These are phyloP conservation scores for Erodium texanum DNA, from an alignment of 441 rosid genomes.

Conservation along the genomic window DNA sequence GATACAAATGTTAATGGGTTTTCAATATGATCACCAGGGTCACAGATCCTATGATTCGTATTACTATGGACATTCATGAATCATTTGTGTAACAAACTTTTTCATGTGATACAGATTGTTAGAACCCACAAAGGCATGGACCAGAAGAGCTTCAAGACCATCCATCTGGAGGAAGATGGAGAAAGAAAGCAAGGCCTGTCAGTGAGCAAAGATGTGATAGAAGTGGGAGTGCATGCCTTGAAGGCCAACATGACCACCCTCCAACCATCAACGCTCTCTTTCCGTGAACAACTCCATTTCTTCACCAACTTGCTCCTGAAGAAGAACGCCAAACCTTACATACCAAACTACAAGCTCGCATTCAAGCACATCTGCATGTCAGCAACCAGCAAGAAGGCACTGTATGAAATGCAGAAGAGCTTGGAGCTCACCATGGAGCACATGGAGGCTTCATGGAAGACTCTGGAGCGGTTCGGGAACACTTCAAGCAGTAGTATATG, in stretches of 20 bases:
- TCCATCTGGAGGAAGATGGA: slow-evolving; percentile 41
- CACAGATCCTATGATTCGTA: too few relatives aligned
- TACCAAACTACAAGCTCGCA: slow-evolving; percentile 38
- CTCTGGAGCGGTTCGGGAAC: slow-evolving; percentile 54
- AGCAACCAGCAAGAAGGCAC: slow-evolving; percentile 38
- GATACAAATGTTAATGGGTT: too few relatives aligned
- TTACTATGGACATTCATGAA: background rate
- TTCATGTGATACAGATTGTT: slow-evolving; percentile 36
- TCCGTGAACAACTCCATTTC: slow-evolving; percentile 38
- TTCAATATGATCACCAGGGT: too few relatives aligned
- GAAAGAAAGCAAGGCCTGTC: slow-evolving; percentile 40
- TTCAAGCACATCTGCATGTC: slow-evolving; percentile 44
- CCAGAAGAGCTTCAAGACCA: slow-evolving; percentile 41
- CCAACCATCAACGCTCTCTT: slow-evolving; percentile 41
- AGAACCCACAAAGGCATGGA: slow-evolving; percentile 61
- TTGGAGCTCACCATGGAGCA: slow-evolving; percentile 41
- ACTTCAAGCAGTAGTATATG: slow-evolving; percentile 65
- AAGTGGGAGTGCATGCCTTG: slow-evolving; percentile 43
- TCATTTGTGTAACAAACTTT: background rate
- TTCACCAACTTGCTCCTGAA: slow-evolving; percentile 31
- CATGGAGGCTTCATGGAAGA: slow-evolving; percentile 58
- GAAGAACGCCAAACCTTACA: slow-evolving; percentile 27
- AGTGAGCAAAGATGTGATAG: slow-evolving; percentile 41
- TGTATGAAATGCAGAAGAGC: slow-evolving; percentile 48
- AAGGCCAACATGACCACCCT: slow-evolving; percentile 50